Percentiles rank a stretch among this genome's conserved stretches.
Conservation (phyloP, 2,329 filamentous ascomycete genomes). For the Neoscytalidium dimidiatum region DNA sequence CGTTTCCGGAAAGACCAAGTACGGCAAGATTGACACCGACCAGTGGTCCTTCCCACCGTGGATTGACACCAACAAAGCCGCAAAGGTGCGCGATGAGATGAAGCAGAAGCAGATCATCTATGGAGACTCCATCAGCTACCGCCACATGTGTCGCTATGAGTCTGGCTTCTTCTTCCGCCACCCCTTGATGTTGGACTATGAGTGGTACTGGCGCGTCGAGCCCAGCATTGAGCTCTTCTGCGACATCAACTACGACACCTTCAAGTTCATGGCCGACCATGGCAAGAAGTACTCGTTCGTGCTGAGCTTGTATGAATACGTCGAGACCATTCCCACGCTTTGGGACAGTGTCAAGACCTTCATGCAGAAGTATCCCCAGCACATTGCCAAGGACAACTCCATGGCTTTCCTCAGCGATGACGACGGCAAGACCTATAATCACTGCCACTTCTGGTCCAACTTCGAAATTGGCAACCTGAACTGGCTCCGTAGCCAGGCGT, state of each 20-base stretch:
- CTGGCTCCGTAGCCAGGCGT: slow-evolving; percentile 88
- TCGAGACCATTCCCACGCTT: slow-evolving; percentile 91
- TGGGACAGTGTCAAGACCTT: slow-evolving; percentile 97
- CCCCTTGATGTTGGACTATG: slow-evolving; percentile 88
- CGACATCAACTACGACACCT: slow-evolving; percentile 93
- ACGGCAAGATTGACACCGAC: slow-evolving; percentile 84
- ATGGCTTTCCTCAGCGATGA: slow-evolving; percentile 93
- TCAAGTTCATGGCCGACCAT: slow-evolving; percentile 94
- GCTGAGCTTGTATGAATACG: slow-evolving; percentile 92
- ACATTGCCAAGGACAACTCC: slow-evolving; percentile 80
- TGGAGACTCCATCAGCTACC: slow-evolving; percentile 93
- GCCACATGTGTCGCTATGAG: slow-evolving; percentile 99
- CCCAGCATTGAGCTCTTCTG: slow-evolving; percentile 96
- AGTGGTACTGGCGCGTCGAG: slow-evolving; percentile 99
- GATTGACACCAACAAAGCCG: slow-evolving; percentile 94
- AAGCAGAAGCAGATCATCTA: slow-evolving; percentile 94
- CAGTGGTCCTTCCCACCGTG: slow-evolving; percentile 97
- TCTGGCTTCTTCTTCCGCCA: slow-evolving; percentile 99
- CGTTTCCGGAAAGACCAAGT: slow-evolving; percentile 89
- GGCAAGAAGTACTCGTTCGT: slow-evolving; percentile 99
- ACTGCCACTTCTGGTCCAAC: slow-evolving; percentile 99
- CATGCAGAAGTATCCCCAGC: slow-evolving; percentile 85
- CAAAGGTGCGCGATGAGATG: slow-evolving; percentile 92
- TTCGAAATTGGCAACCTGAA: slow-evolving; percentile 94
- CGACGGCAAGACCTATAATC: slow-evolving; percentile 87